These are phyloP conservation scores for Trichoderma asperelloides DNA, from an alignment of 495 filamentous ascomycete species.

Conservation along the genomic window DNA sequence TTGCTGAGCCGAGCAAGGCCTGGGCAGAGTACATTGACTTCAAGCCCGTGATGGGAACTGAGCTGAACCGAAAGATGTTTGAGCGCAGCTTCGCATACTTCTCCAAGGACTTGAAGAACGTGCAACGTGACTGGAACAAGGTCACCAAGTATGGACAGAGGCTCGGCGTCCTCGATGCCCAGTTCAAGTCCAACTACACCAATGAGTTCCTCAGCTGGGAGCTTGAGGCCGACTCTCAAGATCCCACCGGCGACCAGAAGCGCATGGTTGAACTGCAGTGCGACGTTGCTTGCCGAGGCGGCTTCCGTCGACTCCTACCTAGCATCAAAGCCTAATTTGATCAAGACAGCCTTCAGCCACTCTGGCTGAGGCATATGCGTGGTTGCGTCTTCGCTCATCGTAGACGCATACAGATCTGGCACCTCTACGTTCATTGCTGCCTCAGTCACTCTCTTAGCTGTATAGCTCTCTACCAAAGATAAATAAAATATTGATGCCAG, in stretches of 20 bases:
- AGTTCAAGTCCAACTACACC: slow-evolving; percentile 58
- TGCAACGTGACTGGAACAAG: slow-evolving; percentile 58
- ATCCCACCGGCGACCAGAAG: slow-evolving; percentile 60
- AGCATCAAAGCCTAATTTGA: background rate
- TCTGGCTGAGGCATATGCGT: background rate
- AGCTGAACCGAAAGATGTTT: slow-evolving; percentile 63
- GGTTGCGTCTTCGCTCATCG: background rate
- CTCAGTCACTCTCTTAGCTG: background rate
- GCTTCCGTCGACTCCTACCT: slow-evolving; percentile 30
- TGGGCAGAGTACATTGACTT: slow-evolving; percentile 58
- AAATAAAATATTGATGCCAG: background rate
- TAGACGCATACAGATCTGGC: background rate
- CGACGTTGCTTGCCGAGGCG: slow-evolving; percentile 43
- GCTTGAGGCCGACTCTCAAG: slow-evolving; percentile 49
- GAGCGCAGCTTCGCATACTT: slow-evolving; percentile 65
- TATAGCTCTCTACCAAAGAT: background rate
- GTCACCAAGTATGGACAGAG: slow-evolving; percentile 62
- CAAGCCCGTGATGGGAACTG: slow-evolving; percentile 56
- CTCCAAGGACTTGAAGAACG: slow-evolving; percentile 62
- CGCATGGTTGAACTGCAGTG: slow-evolving; percentile 53
- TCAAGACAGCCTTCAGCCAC: no score
- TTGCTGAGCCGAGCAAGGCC: slow-evolving; percentile 46
- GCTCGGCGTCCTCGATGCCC: slow-evolving; percentile 46
- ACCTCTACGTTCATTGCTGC: background rate
- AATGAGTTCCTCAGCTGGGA: slow-evolving; percentile 54